Evolutionary conservation across 495 filamentous ascomycete species (phyloP), one percentile per base, ranked within the genome.

Genomic region (Amphirosellinia nigrospora): DNA sequence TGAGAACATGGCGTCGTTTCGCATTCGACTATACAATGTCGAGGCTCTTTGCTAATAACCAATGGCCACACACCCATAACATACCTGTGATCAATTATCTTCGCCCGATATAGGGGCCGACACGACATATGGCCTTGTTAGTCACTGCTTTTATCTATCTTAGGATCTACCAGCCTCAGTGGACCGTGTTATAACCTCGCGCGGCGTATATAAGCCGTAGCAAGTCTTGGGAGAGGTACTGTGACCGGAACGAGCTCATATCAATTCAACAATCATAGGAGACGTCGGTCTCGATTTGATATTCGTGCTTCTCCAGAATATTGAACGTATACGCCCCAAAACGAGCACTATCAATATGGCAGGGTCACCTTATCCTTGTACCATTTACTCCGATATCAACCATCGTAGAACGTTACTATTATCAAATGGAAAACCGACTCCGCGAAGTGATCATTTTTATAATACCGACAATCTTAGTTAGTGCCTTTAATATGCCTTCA

Each of bases 31-130:
- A 26, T 26, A 13, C 60, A 28, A 48, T 15, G 36, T 23, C 36
- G 60, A 21, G 23, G 36, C 26, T 43, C 36, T 28, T 46, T 28
- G 23, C 39, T 32, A 4, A 26, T 4, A 48, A 28, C 60, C 60
- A 64, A 63, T 63, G 59, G 7, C 60, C 39, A 46, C 41, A 46
- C 60, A 45, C 60, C 60, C 60, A 46, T 23, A 62, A 39, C 13
- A 23, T 15, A 16, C 38, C 11, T 62, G 1, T 34, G 15, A n/a
- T 30, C 53, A 19, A 16, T 30, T 32, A 10, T n/a, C n/a, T n/a
- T n/a, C 8, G 59, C 38, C 39, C 45, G 38, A 45, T 30, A 45
- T 39, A 39, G 36, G 38, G 36, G 38, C 59, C 13, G 23, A 60
- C 32, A 39, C 34, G 32, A 23, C 34, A 60, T 39, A 13, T 11